Evolutionary conservation across 495 filamentous ascomycete genomes (phyloP).

Genomic region (Terfezia claveryi): DNA sequence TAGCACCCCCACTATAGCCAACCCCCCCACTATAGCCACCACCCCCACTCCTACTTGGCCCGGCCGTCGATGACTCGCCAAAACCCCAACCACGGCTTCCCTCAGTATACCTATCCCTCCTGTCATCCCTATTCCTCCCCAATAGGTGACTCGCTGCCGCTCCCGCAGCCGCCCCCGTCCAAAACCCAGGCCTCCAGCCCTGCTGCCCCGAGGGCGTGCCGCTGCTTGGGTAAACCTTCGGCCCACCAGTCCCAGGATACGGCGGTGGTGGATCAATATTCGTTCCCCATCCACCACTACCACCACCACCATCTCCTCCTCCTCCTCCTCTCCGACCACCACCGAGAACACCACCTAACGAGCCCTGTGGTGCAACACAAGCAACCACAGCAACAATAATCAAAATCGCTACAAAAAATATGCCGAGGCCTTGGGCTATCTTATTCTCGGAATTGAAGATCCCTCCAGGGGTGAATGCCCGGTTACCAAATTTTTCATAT

Average conservation of each 20-base stretch:
- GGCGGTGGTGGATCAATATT: slow-evolving; percentile 33
- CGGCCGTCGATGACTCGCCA: slow-evolving; percentile 11
- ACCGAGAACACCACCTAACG: slow-evolving; percentile 15
- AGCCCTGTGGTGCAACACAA: slow-evolving; percentile 11
- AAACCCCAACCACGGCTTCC: slow-evolving; percentile 6
- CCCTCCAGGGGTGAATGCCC: slow-evolving; percentile 7
- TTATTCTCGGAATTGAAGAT: slow-evolving; percentile 11
- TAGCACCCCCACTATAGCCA: slow-evolving; percentile 26
- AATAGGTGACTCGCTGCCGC: slow-evolving; percentile 47
- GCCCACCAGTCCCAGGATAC: slow-evolving; percentile 25
- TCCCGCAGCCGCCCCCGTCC: slow-evolving; percentile 53
- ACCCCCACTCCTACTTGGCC: slow-evolving; percentile 29
- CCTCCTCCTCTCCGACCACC: slow-evolving; percentile 22
- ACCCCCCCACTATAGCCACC: slow-evolving; percentile 26
- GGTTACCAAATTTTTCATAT: slow-evolving; percentile 40
- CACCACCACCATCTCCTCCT: slow-evolving; percentile 28
- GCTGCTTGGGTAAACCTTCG: slow-evolving; percentile 12
- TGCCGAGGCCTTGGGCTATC: slow-evolving; percentile 22
- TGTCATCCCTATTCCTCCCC: slow-evolving; percentile 28
- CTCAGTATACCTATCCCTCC: slow-evolving; percentile 15
- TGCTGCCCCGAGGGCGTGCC: slow-evolving; percentile 9
- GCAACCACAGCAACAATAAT: slow-evolving; percentile 31
- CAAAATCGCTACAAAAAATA: slow-evolving; percentile 19
- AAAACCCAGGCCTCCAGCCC: slow-evolving; percentile 71
- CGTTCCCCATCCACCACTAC: slow-evolving; percentile 34